phyloP scores from a whole-genome alignment of 345 rosid genomes.

The Populus deltoides region DNA sequence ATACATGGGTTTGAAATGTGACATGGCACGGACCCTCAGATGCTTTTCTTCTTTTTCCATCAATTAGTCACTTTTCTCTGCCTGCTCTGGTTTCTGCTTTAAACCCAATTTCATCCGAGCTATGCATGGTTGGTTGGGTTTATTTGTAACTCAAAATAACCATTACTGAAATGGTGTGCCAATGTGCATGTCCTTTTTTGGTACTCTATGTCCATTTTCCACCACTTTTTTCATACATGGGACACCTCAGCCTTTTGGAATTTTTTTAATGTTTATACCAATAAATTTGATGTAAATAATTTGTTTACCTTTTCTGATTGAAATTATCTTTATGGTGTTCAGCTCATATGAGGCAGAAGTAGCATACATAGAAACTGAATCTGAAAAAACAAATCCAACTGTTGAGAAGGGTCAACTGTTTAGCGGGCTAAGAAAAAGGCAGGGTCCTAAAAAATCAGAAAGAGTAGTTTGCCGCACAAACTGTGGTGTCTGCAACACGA shows the following conservation, averaged over 20 bases:
- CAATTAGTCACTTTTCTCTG: too few relatives aligned
- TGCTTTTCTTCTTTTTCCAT: too few relatives aligned
- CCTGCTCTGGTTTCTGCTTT: too few relatives aligned
- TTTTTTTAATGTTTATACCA: background rate
- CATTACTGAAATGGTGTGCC: too few relatives aligned
- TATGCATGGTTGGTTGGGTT: too few relatives aligned
- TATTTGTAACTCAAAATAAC: too few relatives aligned
- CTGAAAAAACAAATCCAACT: conserved; percentile 37
- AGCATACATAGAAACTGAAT: conserved; percentile 54
- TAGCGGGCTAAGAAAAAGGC: conserved; percentile 34
- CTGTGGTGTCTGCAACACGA: conserved; percentile 56
- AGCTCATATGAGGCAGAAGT: conserved; percentile 90
- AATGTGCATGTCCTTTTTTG: too few relatives aligned
- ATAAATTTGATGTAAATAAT: background rate
- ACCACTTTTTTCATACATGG: too few relatives aligned
- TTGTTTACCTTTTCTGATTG: background rate
- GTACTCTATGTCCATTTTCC: too few relatives aligned
- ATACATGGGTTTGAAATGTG: too few relatives aligned
- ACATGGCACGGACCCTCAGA: too few relatives aligned
- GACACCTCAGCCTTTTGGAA: background rate
- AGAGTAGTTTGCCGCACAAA: conserved; percentile 63
- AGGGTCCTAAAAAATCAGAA: conserved; percentile 45
- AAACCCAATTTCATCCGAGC: too few relatives aligned
- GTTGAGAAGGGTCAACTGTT: conserved; percentile 27
- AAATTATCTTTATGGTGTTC: conserved; percentile 11